Base-by-base conservation (phyloP, 2,329 filamentous ascomycete genomes). In the Hypoxylon sp. region DNA sequence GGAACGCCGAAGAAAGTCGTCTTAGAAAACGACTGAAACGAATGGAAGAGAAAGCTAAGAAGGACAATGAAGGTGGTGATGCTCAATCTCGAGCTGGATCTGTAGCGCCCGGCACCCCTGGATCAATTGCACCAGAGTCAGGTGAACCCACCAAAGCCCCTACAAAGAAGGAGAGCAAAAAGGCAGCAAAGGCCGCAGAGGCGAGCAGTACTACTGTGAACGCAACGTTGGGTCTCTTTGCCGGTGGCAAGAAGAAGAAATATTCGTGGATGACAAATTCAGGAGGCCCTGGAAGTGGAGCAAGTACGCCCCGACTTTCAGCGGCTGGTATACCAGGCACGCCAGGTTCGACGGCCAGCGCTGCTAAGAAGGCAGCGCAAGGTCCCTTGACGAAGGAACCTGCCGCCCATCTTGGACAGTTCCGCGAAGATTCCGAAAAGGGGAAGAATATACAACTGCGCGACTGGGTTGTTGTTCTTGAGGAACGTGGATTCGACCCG, bases 111-210 rank as follows among this genome's bases (percentile, higher is more conserved):
- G 86, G 86, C 2, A 91, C 88, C 0, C 88, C 90, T 2, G 88
- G 88, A 5, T 84, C 88, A 1, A 85, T 88, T 46, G 88, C 90
- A 0, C 87, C 90, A 0, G 90, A 92, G 59, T 78, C 83, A 1
- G 85, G 88, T 26, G 77, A 78, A 10, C 17, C 39, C 17, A 44
- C 17, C 14, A 95, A 94, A 79, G 86, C 89, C 3, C 86, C 93
- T 56, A 92, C 91, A 3, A 98, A 98, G 85, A 98, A 98, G 82
- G 94, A 97, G 78, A 86, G 85, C 67, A 89, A 91, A 77, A 93
- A 91, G 79, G 88, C 90, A n/a, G 91, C 85, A 3, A 93, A 92
- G 73, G 87, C 91, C 22, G 92, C 90, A 0, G 93, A 97, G 76
- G 91, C 91, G 65, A 92, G 91, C 71, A 94, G 95, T 71, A 89